Percentiles rank a stretch among this genome's conserved stretches.
These are phyloP conservation scores for Trichoderma asperelloides DNA, from an alignment of 495 filamentous ascomycete species.

Conservation along the genomic window DNA sequence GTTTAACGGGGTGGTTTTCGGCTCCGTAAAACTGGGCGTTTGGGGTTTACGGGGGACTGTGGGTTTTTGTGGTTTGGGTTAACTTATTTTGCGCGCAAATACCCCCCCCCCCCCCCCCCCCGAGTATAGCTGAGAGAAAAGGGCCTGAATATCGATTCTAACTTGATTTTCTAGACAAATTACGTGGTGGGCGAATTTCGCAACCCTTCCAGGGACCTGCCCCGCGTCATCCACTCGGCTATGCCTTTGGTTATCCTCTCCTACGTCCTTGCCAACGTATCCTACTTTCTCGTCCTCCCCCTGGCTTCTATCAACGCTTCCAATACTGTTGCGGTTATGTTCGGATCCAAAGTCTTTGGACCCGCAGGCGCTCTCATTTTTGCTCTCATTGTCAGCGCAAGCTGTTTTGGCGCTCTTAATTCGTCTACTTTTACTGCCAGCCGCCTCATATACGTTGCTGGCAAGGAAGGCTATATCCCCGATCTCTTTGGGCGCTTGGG, in stretches of 20 bases:
- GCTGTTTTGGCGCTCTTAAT: constrained; percentile 88
- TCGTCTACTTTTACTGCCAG: constrained; percentile 89
- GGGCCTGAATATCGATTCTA: not conserved
- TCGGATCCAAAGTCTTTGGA: constrained; percentile 86
- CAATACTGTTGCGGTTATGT: constrained; percentile 91
- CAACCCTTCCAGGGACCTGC: constrained; percentile 80
- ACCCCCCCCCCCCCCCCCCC: too few species aligned
- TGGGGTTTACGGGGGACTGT: too few species aligned
- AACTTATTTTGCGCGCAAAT: not conserved
- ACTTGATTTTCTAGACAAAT: constrained; percentile 57
- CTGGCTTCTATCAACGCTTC: constrained; percentile 64
- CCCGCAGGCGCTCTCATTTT: constrained; percentile 71
- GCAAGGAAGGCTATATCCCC: constrained; percentile 91
- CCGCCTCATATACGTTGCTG: constrained; percentile 86
- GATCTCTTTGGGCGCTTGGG: constrained; percentile 76
- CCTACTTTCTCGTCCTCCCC: constrained; percentile 94
- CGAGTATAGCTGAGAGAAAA: not conserved
- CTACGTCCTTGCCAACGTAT: constrained; percentile 83
- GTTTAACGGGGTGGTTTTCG: too few species aligned
- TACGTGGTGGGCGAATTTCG: constrained; percentile 96
- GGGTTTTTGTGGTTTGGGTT: too few species aligned
- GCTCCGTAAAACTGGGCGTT: too few species aligned
- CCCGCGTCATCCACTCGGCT: constrained; percentile 90
- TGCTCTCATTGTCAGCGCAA: constrained; percentile 79
- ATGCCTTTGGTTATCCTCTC: constrained; percentile 89